Conservation (phyloP, 495 filamentous ascomycete genomes). For the Hyaloscypha finlandica region DNA sequence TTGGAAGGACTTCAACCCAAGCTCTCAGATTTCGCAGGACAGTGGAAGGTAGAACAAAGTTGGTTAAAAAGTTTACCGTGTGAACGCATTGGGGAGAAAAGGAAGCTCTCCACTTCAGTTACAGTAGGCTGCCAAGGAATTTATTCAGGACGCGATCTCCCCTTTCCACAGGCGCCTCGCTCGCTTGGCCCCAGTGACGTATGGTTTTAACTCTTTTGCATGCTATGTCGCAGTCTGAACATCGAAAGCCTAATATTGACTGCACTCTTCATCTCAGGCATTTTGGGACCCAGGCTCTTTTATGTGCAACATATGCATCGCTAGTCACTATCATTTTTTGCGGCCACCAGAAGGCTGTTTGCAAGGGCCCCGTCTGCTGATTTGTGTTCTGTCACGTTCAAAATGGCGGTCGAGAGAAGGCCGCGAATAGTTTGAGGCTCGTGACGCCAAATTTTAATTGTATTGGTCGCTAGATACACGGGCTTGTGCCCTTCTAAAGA, state of each 20-base stretch:
- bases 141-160: background rate
- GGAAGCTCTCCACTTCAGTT: background rate
- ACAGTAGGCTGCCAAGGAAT: slow-evolving; percentile 10
- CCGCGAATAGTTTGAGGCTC: slow-evolving; percentile 18
- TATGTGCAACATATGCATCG: background rate
- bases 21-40: background rate
- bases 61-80: background rate
- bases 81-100: background rate
- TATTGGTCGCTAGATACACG: slow-evolving; percentile 31
- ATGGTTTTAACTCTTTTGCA: background rate
- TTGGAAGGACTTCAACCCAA: background rate
- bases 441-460: slow-evolving; percentile 30
- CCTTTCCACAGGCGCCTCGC: background rate
- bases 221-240: background rate
- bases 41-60: background rate
- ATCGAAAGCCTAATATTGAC: background rate
- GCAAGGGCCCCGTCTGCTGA: background rate
- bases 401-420: background rate
- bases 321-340: background rate
- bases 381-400: background rate
- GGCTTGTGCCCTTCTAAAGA: slow-evolving; percentile 20
- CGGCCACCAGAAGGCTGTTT: background rate
- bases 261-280: no score
- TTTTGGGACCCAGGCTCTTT: background rate
- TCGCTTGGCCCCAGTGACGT: slow-evolving; percentile 2